Base-by-base conservation (phyloP, 108 stramenopile species). In the Conticribra guillardii region DNA sequence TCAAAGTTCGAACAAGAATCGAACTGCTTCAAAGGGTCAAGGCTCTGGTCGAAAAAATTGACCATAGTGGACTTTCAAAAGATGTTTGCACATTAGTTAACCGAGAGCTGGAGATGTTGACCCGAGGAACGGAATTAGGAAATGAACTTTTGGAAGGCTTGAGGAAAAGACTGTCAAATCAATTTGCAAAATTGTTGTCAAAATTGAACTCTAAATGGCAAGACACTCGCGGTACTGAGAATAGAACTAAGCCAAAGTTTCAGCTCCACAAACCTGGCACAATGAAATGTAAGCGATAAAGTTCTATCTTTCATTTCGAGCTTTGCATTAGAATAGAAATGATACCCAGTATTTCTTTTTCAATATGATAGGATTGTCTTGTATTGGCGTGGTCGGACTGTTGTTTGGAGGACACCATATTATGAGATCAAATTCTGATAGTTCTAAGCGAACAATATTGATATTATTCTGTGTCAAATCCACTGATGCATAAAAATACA, bases 41-140 rank as follows among this genome's bases (percentile, higher is more conserved):
- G 54, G 28, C 47, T 18, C 49, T 76, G 1, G 60, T 76, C 32
- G 61, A 69, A 41, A 50, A 21, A 32, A 34, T 60, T 14, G 54
- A 76, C 26, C 47, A 56, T 27, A 32, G 22, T 44, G 9, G 47
- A 11, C 61, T 76, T 5, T 54, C 67, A 30, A 69, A 76, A 49
- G 75, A 76, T 29, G 54, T 76, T 3, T 23, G 54, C 32, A 46
- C 46, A 4, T 50, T 76, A 24, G 45, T 76, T n/a, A 53, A 69
- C 31, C 53, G 75, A 49, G 75, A 76, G 55, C n/a, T 68, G 31
- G 67, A 76, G 54, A 68, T 76, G 60, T 53, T 76, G n/a, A 22
- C 50, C 0, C 69, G n/a, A 18, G 30, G 60, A 3, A 76, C 75
- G 21, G 75, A 76, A 48, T 50, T 76, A 18, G 67, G 75, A 22